A percentile compares a stretch with the other conserved stretches of the same genome.
Conservation (phyloP, 495 filamentous ascomycete species). For the Ascodesmis nigricans region DNA sequence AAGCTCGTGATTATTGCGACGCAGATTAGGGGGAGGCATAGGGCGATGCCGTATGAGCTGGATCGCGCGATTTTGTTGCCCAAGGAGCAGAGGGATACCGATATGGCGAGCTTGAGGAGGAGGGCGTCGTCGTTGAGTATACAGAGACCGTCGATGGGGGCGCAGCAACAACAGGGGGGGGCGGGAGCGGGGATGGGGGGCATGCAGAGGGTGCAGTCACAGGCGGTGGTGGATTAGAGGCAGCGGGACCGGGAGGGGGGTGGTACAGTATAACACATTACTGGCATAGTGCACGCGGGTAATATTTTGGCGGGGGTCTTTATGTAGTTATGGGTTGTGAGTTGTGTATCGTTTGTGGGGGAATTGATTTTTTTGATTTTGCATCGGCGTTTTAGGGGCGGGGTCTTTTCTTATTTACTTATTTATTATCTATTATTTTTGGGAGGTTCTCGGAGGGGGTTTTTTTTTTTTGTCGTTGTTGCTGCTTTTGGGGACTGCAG, state of each 20-base stretch:
- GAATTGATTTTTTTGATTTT: not conserved
- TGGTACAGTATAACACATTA: not conserved
- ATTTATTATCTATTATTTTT: too few species aligned
- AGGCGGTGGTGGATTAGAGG: not conserved
- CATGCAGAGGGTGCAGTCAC: constrained; percentile 2
- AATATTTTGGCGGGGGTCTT: constrained; percentile 2
- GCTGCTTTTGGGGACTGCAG: not conserved
- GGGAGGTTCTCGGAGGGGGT: not conserved
- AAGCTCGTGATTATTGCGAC: constrained; percentile 86
- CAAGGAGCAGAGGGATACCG: constrained; percentile 40
- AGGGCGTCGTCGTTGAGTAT: constrained; percentile 11
- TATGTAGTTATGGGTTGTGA: not conserved
- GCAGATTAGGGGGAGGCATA: constrained; percentile 79
- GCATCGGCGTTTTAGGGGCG: not conserved
- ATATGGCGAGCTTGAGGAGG: constrained; percentile 22
- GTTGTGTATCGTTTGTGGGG: not conserved
- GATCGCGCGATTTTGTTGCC: constrained; percentile 42
- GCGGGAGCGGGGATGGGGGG: constrained; percentile 1
- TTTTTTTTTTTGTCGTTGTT: constrained; percentile 1
- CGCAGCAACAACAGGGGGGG: constrained; percentile 1
- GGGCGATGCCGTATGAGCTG: constrained; percentile 75
- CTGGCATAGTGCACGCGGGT: constrained; percentile 1
- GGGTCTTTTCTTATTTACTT: not conserved
- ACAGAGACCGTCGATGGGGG: constrained; percentile 7
- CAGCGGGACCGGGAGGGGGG: not conserved